Conservation (phyloP, 73 alveolate genomes). For the Tetrahymena elliotti region DNA sequence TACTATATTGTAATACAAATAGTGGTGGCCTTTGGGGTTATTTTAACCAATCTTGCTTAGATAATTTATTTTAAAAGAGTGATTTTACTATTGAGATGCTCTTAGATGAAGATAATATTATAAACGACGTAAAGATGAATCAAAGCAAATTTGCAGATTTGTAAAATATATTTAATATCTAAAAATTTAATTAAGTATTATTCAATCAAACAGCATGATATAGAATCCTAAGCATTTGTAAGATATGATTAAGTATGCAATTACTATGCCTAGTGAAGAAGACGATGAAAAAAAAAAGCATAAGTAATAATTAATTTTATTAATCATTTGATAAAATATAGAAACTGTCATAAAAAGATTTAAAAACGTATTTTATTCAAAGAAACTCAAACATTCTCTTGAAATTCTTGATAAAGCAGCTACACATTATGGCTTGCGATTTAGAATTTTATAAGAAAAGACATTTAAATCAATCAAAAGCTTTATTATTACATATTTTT, state of each 20-base stretch:
- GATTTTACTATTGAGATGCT: background rate
- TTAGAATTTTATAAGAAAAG: no score
- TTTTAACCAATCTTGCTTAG: background rate
- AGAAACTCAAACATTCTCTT: background rate
- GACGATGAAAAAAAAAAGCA: background rate
- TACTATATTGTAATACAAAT: background rate
- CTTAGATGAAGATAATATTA: background rate
- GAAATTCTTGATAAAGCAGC: background rate
- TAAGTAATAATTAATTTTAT: background rate
- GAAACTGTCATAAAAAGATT: no score
- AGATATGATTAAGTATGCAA: background rate
- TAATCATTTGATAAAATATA: no score
- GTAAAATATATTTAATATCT: background rate
- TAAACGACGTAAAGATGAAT: background rate
- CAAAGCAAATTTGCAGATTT: background rate
- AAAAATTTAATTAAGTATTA: background rate
- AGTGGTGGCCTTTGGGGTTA: background rate
- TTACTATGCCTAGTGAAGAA: background rate
- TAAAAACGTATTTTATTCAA: background rate
- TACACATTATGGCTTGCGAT: no score
- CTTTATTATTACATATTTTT: background rate
- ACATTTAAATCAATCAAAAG: no score
- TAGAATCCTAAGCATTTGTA: background rate
- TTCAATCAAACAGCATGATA: background rate
- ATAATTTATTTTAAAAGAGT: background rate